Evolutionary conservation across 2,329 filamentous ascomycete genomes (phyloP).

Genomic region (Fusarium euwallaceae): DNA sequence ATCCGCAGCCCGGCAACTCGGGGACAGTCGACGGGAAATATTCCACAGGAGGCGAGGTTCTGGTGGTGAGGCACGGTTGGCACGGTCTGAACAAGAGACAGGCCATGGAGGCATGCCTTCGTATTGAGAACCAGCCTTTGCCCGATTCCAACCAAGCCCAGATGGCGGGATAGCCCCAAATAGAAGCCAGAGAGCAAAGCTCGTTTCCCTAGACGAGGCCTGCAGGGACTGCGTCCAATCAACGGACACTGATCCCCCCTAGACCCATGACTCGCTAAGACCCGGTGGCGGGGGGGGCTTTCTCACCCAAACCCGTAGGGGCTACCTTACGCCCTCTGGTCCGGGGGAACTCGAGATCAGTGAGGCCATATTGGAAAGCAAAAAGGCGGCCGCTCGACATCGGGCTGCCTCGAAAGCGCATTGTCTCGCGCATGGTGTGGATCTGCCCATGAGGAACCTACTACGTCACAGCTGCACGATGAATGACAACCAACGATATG

Average conservation of each 20-base stretch:
- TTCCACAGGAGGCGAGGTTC: slow-evolving; percentile 37
- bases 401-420: slow-evolving; percentile 22
- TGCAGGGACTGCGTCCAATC: slow-evolving; percentile 44
- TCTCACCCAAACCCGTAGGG: slow-evolving; percentile 35
- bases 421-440: slow-evolving; percentile 9
- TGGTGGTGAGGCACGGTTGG: slow-evolving; percentile 39
- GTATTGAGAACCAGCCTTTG: slow-evolving; percentile 47
- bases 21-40: slow-evolving; percentile 46
- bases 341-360: slow-evolving; percentile 35
- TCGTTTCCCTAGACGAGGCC: slow-evolving; percentile 47
- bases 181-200: slow-evolving; percentile 47
- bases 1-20: slow-evolving; percentile 34
- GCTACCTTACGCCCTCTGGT: slow-evolving; percentile 17
- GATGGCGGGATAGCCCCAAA: slow-evolving; percentile 47
- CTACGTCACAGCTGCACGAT: slow-evolving; percentile 41
- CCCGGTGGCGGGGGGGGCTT: slow-evolving; percentile 40
- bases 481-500: slow-evolving; percentile 24
- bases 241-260: slow-evolving; percentile 32
- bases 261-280: slow-evolving; percentile 48
- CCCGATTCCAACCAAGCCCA: slow-evolving; percentile 45
- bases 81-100: slow-evolving; percentile 40
- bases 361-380: slow-evolving; percentile 44
- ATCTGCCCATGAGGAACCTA: slow-evolving; percentile 24
- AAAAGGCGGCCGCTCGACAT: slow-evolving; percentile 34
- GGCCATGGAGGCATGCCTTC: slow-evolving; percentile 43